These are phyloP conservation scores for Glaciozyma antarctica DNA, from an alignment of 768 basidiomycete species.

Conservation along the genomic window DNA sequence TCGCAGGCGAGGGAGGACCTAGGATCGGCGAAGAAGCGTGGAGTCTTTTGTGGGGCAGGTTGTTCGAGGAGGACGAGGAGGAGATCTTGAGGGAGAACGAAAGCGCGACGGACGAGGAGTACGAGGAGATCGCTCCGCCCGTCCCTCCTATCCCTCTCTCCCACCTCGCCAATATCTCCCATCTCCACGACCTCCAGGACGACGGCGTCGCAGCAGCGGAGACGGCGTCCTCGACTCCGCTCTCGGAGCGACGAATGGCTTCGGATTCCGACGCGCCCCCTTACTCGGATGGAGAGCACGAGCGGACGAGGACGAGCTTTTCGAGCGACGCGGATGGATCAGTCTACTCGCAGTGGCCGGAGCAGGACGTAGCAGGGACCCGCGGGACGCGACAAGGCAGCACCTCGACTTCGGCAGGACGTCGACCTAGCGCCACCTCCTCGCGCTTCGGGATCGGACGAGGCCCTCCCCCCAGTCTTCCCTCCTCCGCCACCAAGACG, in stretches of 20 bases:
- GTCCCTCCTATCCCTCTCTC: slow-evolving; percentile 45
- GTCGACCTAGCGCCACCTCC: slow-evolving; percentile 36
- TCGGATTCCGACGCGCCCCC: slow-evolving; percentile 1
- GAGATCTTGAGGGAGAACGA: slow-evolving; percentile 5
- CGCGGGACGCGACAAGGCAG: too few relatives aligned
- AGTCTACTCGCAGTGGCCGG: slow-evolving; percentile 18
- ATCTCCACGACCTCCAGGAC: background rate
- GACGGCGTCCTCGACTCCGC: background rate
- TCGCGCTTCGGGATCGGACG: slow-evolving; percentile 37
- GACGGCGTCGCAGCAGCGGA: background rate
- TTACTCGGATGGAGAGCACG: slow-evolving; percentile 10
- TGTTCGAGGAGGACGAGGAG: slow-evolving; percentile 29
- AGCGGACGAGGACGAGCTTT: slow-evolving; percentile 17
- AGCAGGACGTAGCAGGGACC: background rate
- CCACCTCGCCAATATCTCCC: slow-evolving; percentile 1
- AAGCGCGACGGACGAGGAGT: slow-evolving; percentile 9
- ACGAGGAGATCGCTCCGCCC: slow-evolving; percentile 43
- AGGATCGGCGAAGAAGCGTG: slow-evolving; percentile 78
- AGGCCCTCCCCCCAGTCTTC: slow-evolving; percentile 15
- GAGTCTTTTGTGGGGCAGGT: slow-evolving; percentile 63
- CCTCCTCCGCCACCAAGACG: slow-evolving; percentile 11
- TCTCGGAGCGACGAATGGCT: background rate
- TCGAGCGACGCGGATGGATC: slow-evolving; percentile 21
- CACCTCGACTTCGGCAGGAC: slow-evolving; percentile 12
- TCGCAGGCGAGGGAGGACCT: slow-evolving; percentile 51